Percentiles rank a stretch among this genome's conserved stretches.
These are phyloP conservation scores for Aspergillus texensis DNA, from an alignment of 2,329 filamentous ascomycete species.

Conservation along the genomic window DNA sequence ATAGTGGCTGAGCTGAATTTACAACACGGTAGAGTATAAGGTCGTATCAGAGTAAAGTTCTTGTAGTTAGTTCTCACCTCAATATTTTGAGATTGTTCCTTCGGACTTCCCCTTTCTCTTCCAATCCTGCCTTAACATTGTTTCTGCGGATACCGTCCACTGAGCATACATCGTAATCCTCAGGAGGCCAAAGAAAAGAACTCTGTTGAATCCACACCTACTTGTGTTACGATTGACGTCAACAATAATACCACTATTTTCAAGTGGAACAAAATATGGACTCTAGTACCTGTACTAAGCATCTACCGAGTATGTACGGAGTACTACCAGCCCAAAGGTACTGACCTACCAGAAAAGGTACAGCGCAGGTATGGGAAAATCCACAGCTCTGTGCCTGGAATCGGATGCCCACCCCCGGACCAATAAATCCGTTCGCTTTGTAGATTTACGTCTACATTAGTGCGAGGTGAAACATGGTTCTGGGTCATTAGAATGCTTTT, in stretches of 20 bases:
- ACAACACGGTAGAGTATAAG: not conserved
- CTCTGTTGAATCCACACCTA: not conserved
- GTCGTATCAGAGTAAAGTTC: not conserved
- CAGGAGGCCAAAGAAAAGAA: not conserved
- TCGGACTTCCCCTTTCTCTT: not conserved
- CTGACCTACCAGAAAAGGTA: not conserved
- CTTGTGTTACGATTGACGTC: slow-evolving; percentile 1
- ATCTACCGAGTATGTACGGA: not conserved
- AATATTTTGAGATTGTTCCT: not conserved
- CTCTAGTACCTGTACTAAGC: not conserved
- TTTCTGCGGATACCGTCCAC: not conserved
- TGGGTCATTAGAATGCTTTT: not conserved
- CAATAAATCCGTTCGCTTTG: slow-evolving; percentile 11
- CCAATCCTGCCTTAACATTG: not conserved
- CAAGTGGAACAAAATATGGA: not conserved
- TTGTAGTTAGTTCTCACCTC: too few species aligned
- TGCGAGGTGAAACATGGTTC: slow-evolving; percentile 9
- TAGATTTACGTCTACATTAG: not conserved
- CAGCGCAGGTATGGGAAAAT: slow-evolving; percentile 1
- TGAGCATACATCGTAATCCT: not conserved
- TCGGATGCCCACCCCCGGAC: slow-evolving; percentile 14
- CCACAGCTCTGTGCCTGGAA: slow-evolving; percentile 12
- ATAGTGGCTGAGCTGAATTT: not conserved
- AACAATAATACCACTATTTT: not conserved
- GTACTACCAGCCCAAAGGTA: not conserved